phyloP scores from a whole-genome alignment of 345 rosid species.

The Erodium maritimum region DNA sequence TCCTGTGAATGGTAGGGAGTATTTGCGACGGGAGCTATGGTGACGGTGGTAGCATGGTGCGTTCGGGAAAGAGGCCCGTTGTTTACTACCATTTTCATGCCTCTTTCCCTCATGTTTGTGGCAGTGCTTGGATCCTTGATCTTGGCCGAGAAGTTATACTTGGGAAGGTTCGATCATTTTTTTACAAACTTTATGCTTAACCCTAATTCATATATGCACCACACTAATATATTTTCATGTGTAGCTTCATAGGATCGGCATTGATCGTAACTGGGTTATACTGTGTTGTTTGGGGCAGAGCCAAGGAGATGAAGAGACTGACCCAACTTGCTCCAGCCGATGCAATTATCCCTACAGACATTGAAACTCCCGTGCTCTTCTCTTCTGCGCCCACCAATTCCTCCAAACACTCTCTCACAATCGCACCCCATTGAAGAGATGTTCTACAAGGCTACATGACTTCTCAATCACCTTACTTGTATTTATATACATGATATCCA shows the following conservation, averaged over 20 bases:
- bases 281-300: conserved; percentile 23
- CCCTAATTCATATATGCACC: too few species aligned
- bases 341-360: too few species aligned
- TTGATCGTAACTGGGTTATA: conserved; percentile 18
- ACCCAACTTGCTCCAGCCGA: neutral
- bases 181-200: too few species aligned
- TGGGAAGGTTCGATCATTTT: conserved; percentile 22
- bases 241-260: conserved; percentile 15
- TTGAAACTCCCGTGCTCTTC: too few species aligned
- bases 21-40: conserved; percentile 16
- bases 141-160: conserved; percentile 20
- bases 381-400: too few species aligned
- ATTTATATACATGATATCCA: too few species aligned
- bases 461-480: too few species aligned
- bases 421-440: too few species aligned
- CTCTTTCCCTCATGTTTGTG: conserved; percentile 17
- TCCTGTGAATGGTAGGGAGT: too few species aligned
- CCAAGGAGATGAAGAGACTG: conserved; percentile 10
- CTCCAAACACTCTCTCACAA: too few species aligned
- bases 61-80: conserved; percentile 19
- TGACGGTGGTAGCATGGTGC: conserved; percentile 20
- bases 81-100: conserved; percentile 23
- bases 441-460: too few species aligned
- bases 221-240: neutral
- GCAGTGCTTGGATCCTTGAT: conserved; percentile 14